Percentiles rank a stretch among this genome's conserved stretches.
Conservation (phyloP, 345 rosid genomes). For the Syzygium jambos region DNA sequence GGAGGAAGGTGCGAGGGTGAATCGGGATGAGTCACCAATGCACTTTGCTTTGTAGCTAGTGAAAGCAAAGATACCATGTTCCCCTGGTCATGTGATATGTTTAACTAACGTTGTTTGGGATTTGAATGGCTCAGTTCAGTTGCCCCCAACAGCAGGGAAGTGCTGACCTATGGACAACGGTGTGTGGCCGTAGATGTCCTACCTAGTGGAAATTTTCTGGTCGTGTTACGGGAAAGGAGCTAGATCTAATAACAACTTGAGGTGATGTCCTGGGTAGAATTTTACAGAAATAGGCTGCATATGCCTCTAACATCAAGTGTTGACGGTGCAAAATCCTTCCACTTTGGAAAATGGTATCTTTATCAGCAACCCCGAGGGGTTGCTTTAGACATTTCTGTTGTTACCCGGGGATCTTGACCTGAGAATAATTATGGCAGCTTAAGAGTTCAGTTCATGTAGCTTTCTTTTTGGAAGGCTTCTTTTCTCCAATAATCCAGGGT, state of each 20-base stretch:
- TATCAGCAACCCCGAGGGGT: background rate
- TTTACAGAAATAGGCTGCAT: background rate
- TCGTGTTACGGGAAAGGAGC: background rate
- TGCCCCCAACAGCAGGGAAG: background rate
- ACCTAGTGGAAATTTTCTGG: background rate
- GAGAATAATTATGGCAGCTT: background rate
- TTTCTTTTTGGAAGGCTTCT: background rate
- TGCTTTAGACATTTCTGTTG: background rate
- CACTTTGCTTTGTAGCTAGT: background rate
- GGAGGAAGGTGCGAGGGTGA: background rate
- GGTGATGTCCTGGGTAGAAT: background rate
- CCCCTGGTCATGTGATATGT: background rate
- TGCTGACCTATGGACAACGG: background rate
- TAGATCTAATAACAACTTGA: background rate
- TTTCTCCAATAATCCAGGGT: background rate
- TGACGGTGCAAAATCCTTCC: background rate
- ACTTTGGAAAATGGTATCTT: background rate
- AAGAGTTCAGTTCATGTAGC: background rate
- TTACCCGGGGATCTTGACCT: background rate
- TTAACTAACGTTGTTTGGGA: background rate
- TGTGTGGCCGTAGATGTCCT: background rate
- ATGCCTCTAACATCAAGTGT: background rate
- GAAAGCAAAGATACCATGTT: background rate
- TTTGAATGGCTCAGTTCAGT: background rate
- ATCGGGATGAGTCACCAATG: background rate